These are phyloP conservation scores for Linanthus parryae DNA, from an alignment of 148 eudicot genomes.

Conservation along the genomic window DNA sequence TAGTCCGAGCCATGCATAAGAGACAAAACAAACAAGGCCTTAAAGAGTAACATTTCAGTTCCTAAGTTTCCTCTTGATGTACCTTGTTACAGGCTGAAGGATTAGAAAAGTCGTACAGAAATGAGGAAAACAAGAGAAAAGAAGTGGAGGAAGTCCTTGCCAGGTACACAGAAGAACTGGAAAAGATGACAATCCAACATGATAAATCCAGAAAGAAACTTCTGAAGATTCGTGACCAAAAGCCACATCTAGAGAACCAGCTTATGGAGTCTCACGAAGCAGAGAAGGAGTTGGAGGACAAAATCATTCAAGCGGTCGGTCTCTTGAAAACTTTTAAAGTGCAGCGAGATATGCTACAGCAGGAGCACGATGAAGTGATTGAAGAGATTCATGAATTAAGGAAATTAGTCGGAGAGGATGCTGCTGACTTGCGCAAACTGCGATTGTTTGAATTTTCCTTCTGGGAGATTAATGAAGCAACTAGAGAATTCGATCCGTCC, in stretches of 20 bases:
- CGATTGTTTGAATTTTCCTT: constrained; percentile 50
- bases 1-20: too few relatives aligned
- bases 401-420: constrained; percentile 20
- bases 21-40: too few relatives aligned
- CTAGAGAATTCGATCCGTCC: constrained; percentile 61
- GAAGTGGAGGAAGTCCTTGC: constrained; percentile 40
- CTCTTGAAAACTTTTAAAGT: constrained; percentile 57
- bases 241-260: constrained; percentile 39
- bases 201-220: constrained; percentile 36
- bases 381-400: constrained; percentile 29
- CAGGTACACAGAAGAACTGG: constrained; percentile 40
- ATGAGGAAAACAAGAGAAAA: constrained; percentile 32
- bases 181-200: constrained; percentile 40
- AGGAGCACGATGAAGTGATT: constrained; percentile 38
- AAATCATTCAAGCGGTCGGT: constrained; percentile 62
- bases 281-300: constrained; percentile 62
- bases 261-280: constrained; percentile 31
- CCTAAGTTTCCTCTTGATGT: too few relatives aligned
- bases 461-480: constrained; percentile 64
- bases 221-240: constrained; percentile 37
- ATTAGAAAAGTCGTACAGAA: constrained; percentile 30
- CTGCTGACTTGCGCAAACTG: constrained; percentile 10
- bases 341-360: constrained; percentile 47
- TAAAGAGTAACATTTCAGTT: too few relatives aligned
- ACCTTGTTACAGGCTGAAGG: constrained; percentile 53